These are phyloP conservation scores for Annona cherimola DNA, from an alignment of 164 flowering plant species.

Conservation along the genomic window DNA sequence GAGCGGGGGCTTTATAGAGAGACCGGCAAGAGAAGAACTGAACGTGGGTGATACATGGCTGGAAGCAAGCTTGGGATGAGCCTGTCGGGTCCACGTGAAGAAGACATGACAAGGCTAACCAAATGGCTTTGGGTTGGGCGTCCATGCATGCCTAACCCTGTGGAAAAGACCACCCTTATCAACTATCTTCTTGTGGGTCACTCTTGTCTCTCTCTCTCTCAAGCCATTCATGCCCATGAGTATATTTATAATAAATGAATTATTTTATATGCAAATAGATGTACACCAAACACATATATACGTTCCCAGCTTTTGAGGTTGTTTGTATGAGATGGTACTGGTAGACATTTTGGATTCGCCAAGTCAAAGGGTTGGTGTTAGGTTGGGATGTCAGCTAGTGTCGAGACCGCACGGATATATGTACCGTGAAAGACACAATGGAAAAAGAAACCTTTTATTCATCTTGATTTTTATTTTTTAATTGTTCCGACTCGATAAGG, in stretches of 20 bases:
- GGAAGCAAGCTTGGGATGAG: not conserved
- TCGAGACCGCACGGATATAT: not conserved
- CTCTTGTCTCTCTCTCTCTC: not conserved
- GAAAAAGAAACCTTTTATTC: not conserved
- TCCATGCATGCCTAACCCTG: constrained; percentile 3
- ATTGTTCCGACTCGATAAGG: too few relatives aligned
- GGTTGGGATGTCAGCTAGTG: not conserved
- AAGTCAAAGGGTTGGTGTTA: not conserved
- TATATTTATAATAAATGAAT: too few relatives aligned
- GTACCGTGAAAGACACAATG: not conserved
- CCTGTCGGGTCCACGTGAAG: constrained; percentile 2
- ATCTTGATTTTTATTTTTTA: too few relatives aligned
- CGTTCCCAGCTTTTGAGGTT: not conserved
- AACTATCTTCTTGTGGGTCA: constrained; percentile 8
- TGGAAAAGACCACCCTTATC: constrained; percentile 7
- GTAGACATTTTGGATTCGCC: not conserved
- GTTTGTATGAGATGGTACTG: not conserved
- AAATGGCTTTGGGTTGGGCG: not conserved
- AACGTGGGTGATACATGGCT: not conserved
- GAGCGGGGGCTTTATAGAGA: constrained; percentile 7
- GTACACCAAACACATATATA: not conserved
- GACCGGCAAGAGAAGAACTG: not conserved
- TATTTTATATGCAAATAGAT: not conserved
- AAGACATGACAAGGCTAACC: constrained; percentile 1
- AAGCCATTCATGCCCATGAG: not conserved